phyloP scores from a whole-genome alignment of 2,329 filamentous ascomycete genomes.

The Penicillium corylophilum region DNA sequence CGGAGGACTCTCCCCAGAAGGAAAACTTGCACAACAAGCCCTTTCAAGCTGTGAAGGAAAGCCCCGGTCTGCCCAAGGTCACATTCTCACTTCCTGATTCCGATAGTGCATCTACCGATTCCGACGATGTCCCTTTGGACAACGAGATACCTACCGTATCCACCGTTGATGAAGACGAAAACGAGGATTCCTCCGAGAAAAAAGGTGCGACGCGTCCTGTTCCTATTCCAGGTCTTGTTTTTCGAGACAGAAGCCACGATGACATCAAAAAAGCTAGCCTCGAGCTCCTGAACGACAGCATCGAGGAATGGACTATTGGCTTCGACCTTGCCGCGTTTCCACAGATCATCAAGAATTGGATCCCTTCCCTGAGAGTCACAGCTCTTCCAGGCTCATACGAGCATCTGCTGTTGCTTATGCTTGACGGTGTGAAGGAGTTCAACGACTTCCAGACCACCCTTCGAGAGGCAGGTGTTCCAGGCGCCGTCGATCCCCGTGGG shows the following conservation, averaged over 20 bases:
- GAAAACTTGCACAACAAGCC: neutral
- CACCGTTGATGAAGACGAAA: neutral
- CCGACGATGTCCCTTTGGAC: neutral
- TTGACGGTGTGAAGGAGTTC: neutral
- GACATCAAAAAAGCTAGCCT: neutral
- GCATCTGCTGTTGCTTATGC: neutral
- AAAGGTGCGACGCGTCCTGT: neutral
- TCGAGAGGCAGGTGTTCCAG: neutral
- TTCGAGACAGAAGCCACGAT: neutral
- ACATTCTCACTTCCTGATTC: neutral
- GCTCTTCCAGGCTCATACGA: neutral
- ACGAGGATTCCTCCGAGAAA: neutral
- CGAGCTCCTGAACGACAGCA: neutral
- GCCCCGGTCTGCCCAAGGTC: neutral
- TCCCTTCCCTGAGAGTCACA: neutral
- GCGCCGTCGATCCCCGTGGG: neutral
- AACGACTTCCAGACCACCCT: neutral
- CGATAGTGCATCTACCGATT: neutral
- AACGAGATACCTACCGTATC: neutral
- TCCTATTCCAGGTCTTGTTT: neutral
- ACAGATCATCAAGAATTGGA: neutral
- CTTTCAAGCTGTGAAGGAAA: neutral
- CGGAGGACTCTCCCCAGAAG: neutral
- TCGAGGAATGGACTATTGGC: neutral
- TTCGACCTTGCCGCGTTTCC: neutral